Evolutionary conservation across 176 grass and related monocot species (phyloP), one percentile per base, ranked within the genome.

Genomic region (Luzula sylvatica): DNA sequence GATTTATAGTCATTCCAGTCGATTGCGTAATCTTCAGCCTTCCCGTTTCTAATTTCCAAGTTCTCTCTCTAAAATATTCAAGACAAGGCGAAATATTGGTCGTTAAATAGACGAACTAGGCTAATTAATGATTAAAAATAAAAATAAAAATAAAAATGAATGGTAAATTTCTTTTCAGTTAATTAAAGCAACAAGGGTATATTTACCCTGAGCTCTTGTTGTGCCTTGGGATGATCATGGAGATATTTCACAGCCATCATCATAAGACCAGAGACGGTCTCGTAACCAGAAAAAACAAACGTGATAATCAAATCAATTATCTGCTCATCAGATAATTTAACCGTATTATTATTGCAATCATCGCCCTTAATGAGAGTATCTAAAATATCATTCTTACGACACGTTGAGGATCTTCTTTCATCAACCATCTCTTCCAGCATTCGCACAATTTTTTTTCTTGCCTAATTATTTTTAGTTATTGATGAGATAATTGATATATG

Each of bases 221-320:
- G 89, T 56, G 80, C 89, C 56, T 52, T 84, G 0, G 83, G 80
- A 58, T 85, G 85, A 9, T 88, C 89, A 1, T 72, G 71, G 13
- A 95, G 76, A 61, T 95, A 95, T 61, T 95, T 95, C 8, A 95
- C 58, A 0, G 80, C 89, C 89, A 95, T 95, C 89, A 88, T 95
- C 5, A 80, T 75, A 38, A 83, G 87, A 1, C 83, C 88, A 0
- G 89, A 95, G 53, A 95, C 78, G 8, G 89, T 95, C 25, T 95
- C 83, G 8, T 95, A 95, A 1, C 89, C 89, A 16, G 89, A 95
- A 69, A 88, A 95, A 67, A 88, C 68, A 5, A 95, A 63, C 25
- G 89, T 75, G 42, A 95, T 82, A 60, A 95, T 78, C 61, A 88
- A 35, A 46, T 95, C 89, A 15, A 95, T 73, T 22, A 88, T 85